Conservation (phyloP, 2,329 filamentous ascomycete species). For the Trichoderma simmonsii region DNA sequence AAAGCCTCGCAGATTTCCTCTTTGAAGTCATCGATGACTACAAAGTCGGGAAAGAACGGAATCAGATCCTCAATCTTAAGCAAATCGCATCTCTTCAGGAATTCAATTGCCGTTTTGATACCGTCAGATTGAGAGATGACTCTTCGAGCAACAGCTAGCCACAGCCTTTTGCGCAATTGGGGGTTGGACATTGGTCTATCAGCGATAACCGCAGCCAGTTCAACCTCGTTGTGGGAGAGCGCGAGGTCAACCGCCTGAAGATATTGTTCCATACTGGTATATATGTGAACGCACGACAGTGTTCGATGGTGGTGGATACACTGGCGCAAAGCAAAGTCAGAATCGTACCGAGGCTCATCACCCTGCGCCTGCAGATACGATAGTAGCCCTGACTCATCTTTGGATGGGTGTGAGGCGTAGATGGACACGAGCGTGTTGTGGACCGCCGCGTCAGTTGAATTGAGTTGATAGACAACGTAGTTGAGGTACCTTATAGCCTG, state of each 20-base stretch:
- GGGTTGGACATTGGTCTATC: slow-evolving; percentile 79
- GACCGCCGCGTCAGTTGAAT: slow-evolving; percentile 77
- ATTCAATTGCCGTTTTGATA: slow-evolving; percentile 91
- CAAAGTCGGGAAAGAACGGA: slow-evolving; percentile 97
- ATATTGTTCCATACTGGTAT: slow-evolving; percentile 94
- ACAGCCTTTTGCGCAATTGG: slow-evolving; percentile 83
- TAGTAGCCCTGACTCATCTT: slow-evolving; percentile 80
- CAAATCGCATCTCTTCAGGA: slow-evolving; percentile 85
- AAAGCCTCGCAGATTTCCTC: slow-evolving; percentile 94
- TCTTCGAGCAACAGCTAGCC: slow-evolving; percentile 91
- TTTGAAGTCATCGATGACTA: slow-evolving; percentile 98
- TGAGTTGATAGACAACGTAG: slow-evolving; percentile 84
- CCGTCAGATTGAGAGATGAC: slow-evolving; percentile 83
- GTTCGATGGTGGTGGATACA: slow-evolving; percentile 95
- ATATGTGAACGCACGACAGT: slow-evolving; percentile 93
- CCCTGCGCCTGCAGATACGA: slow-evolving; percentile 89
- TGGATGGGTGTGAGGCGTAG: slow-evolving; percentile 80
- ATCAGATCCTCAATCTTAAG: slow-evolving; percentile 95
- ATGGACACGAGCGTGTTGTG: slow-evolving; percentile 98
- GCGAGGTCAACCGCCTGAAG: slow-evolving; percentile 90
- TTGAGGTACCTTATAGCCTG: slow-evolving; percentile 93
- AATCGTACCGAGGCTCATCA: slow-evolving; percentile 82
- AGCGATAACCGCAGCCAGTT: slow-evolving; percentile 84
- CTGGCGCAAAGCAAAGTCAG: slow-evolving; percentile 90
- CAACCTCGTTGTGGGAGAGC: slow-evolving; percentile 82